These are phyloP conservation scores for Neocallimastix lanati DNA, from an alignment of 192 early-diverging fungal species.

Conservation along the genomic window DNA sequence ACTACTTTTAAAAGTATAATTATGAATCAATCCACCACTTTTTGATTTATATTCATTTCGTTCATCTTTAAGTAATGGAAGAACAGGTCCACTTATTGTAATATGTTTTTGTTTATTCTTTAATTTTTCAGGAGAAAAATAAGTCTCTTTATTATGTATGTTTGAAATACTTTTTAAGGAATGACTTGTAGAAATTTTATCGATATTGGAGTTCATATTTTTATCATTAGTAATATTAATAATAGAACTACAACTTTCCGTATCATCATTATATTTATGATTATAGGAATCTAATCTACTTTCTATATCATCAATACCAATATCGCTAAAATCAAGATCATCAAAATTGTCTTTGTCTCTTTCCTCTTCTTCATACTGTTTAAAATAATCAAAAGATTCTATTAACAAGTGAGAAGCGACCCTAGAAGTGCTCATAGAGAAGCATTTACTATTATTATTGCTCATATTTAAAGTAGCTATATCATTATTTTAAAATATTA, in stretches of 20 bases:
- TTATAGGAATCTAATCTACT: neutral
- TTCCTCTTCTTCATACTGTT: neutral
- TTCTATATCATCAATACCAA: neutral
- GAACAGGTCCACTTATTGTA: neutral
- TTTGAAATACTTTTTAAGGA: neutral
- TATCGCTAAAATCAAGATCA: neutral
- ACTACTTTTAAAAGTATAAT: neutral
- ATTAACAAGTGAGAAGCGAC: neutral
- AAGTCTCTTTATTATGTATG: neutral
- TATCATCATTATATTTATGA: too few species aligned
- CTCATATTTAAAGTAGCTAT: too few species aligned
- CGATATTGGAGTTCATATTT: neutral
- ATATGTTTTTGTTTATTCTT: neutral
- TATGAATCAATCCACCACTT: neutral
- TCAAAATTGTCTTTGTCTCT: neutral
- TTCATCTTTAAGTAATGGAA: neutral
- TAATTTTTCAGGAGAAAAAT: neutral
- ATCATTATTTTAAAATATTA: too few species aligned
- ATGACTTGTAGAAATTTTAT: neutral
- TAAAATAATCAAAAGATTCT: neutral
- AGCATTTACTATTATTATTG: neutral
- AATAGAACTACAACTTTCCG: neutral
- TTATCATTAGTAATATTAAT: neutral
- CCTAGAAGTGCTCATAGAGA: neutral
- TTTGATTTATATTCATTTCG: neutral